These are phyloP conservation scores for Cardiosporidium cionae DNA, from an alignment of 169 alveolate species.

Conservation along the genomic window DNA sequence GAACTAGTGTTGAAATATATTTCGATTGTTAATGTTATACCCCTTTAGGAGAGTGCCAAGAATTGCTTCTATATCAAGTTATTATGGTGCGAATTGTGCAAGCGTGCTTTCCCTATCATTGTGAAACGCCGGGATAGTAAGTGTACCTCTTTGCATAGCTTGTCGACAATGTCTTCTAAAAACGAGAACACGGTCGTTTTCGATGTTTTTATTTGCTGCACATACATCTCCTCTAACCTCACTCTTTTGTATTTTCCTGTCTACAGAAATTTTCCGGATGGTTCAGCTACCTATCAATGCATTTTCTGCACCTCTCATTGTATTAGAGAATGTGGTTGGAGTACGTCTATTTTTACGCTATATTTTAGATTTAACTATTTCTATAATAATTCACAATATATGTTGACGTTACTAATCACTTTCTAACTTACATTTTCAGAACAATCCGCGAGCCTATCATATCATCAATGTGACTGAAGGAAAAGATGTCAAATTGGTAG, in stretches of 20 bases:
- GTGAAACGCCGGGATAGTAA: slow-evolving; percentile 45
- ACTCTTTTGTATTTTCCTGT: too few relatives aligned
- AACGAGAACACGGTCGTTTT: too few relatives aligned
- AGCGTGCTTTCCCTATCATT: slow-evolving; percentile 72
- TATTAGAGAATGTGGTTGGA: slow-evolving; percentile 68
- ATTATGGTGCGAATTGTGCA: slow-evolving; percentile 87
- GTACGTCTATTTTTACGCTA: too few relatives aligned
- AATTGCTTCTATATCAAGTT: slow-evolving; percentile 72
- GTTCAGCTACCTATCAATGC: neutral
- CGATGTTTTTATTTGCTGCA: too few relatives aligned
- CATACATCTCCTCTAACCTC: too few relatives aligned
- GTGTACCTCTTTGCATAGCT: too few relatives aligned
- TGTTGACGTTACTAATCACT: neutral
- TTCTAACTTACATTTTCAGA: neutral
- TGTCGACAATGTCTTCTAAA: too few relatives aligned
- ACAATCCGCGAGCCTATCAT: slow-evolving; percentile 32
- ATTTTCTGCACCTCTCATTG: slow-evolving; percentile 72
- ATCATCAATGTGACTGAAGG: slow-evolving; percentile 38
- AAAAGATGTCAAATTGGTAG: slow-evolving; percentile 25
- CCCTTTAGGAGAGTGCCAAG: slow-evolving; percentile 1
- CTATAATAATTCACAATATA: neutral
- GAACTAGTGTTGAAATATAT: too few relatives aligned
- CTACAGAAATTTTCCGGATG: neutral
- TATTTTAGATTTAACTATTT: too few relatives aligned
- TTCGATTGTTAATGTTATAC: neutral